Base-by-base conservation (phyloP, 139 green algal genomes). In the Auxenochlorella pyrenoidosa region DNA sequence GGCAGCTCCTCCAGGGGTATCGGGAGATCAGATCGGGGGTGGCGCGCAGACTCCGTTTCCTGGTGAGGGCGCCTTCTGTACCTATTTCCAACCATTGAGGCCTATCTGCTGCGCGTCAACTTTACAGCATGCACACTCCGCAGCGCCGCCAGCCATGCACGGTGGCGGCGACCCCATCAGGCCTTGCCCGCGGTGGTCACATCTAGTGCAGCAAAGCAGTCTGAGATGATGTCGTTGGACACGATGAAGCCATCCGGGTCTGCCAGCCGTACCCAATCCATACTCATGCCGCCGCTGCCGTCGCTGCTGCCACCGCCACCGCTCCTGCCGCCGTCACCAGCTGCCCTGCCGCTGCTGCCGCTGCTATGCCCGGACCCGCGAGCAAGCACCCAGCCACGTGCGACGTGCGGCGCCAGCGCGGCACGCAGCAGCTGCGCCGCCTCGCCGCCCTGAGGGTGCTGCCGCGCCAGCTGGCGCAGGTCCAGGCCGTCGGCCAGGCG, bases 211-310 rank as follows among this genome's bases (percentile, higher is more conserved):
- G 91, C 94, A 90, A 98, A 97, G 5, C 97, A 83, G 70, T 98
- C 95, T 12, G 92, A 94, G 19, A 98, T 97, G 77, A 97, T 88
- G 75, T 96, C 94, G 75, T 98, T 99, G 19, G 89, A 95, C 5
- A 98, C 26, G 63, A 99, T 80, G 70, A 98, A 97, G 0, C 97
- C 97, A 28, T 94, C 84, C 21, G 97, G 96, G 86, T 98, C 96
- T 16, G 91, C 91, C 21, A 98, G 84, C 15, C 94, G 86, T 41
- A 97, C 60, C 24, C 87, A 47, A 32, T 40, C 16, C 22, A 47
- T 54, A 2, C n/a, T 22, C 24, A 32, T 65, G 43, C 60, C 54
- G 24, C 12, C 83, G 43, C 32, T 84, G 40, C 6, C 34, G 26
- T 16, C 28, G 40, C 34, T 68, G 58, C 71, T 41, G n/a, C 75